Base-by-base conservation (phyloP, 805 yeast genomes). In the Wickerhamomyces queroliae region DNA sequence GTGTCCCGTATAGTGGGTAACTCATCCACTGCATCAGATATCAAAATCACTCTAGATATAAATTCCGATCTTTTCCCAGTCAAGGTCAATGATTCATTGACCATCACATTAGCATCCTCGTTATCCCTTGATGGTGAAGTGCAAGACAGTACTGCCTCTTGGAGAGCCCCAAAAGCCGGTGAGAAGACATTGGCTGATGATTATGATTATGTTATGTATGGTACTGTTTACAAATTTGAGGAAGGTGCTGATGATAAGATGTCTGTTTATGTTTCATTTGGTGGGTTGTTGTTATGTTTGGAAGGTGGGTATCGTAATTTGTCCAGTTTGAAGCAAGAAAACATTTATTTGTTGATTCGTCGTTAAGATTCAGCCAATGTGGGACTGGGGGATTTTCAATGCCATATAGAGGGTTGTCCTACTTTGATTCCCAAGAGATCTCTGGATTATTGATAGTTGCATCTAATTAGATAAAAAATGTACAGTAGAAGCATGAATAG, bases 181-280 rank as follows among this genome's bases (percentile, higher is more conserved):
- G 96, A 89, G 50, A 76, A 83, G 56, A 76, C 95, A 6, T 72
- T 91, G 54, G 96, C 96, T 49, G 97, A 91, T 61, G 98, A 93
- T 58, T 91, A 89, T 67, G 98, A 91, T 62, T 93, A 93, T 55
- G 98, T 93, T 49, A 91, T 93, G 98, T 80, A 90, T 61, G 99
- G 99, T 39, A 89, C 96, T 7, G 95, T 93, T 34, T 93, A 93
- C 71, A 90, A 91, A 62, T 93, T 93, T 58, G 96, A 91, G 61
- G 99, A 93, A 66, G 77, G 82, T 46, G 69, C 72, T 32, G 76
- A 76, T 48, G 77, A 72, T 46, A 66, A 68, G 49, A 67, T 70
- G 56, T 63, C 95, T 17, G 96, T 91, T 19, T 93, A 88, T 59
- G 86, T 88, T 42, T 91, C 98, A 3, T 93, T 90, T 61, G 99